These are phyloP conservation scores for Schwanniomyces occidentalis DNA, from an alignment of 805 yeast species.

Conservation along the genomic window DNA sequence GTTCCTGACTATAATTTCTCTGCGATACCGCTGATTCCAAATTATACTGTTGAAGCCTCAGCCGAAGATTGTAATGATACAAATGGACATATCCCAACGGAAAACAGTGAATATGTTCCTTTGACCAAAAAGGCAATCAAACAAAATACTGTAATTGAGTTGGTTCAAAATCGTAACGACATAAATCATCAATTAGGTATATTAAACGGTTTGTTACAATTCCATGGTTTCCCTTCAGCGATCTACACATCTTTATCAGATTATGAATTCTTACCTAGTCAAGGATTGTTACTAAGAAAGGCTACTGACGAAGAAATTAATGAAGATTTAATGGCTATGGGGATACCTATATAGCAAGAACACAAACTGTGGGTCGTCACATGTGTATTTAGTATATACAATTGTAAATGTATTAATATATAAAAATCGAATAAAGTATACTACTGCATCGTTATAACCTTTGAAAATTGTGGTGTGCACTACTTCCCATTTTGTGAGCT, in stretches of 20 bases:
- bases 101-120: conserved; percentile 11
- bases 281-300: conserved; percentile 47
- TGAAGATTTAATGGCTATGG: conserved; percentile 72
- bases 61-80: conserved; percentile 10
- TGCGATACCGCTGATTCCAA: conserved; percentile 37
- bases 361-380: background rate
- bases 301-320: conserved; percentile 72
- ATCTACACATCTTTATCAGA: conserved; percentile 43
- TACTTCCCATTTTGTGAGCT: background rate
- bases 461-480: background rate
- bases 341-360: conserved; percentile 29
- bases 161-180: conserved; percentile 68
- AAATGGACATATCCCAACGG: conserved; percentile 3
- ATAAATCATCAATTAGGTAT: conserved; percentile 68
- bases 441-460: background rate
- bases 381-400: background rate
- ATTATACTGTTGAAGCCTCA: conserved; percentile 19
- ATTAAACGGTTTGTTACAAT: conserved; percentile 63
- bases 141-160: conserved; percentile 36
- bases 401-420: background rate
- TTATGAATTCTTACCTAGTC: conserved; percentile 15
- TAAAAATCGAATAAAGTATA: too few relatives aligned
- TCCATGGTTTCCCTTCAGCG: conserved; percentile 82
- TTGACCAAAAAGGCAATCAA: conserved; percentile 34
- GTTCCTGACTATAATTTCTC: conserved; percentile 53